These are phyloP conservation scores for Trichosporon faecale DNA, from an alignment of 1,284 basidiomycete species.

Conservation along the genomic window DNA sequence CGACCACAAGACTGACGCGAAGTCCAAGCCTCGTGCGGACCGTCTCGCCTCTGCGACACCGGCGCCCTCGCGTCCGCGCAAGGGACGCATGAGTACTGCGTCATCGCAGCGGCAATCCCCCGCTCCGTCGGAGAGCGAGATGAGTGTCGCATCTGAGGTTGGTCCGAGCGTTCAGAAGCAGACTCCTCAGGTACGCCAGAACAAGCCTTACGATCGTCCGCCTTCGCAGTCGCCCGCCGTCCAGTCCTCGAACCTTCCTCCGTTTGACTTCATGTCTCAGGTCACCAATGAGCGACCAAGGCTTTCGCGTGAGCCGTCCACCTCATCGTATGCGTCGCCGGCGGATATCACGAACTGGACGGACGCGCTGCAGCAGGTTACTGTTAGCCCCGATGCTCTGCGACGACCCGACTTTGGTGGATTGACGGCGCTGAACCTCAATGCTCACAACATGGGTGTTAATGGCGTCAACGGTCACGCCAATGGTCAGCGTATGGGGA, in stretches of 20 bases:
- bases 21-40: constrained; percentile 36
- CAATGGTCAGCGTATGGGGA: constrained; percentile 2
- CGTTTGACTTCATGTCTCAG: constrained; percentile 29
- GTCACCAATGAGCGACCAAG: constrained; percentile 21
- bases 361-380: constrained; percentile 25
- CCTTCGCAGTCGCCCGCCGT: constrained; percentile 37
- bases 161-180: constrained; percentile 46
- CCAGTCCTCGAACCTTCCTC: constrained; percentile 23
- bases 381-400: constrained; percentile 41
- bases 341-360: constrained; percentile 25
- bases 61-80: constrained; percentile 31
- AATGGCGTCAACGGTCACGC: constrained; percentile 16
- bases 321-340: constrained; percentile 29
- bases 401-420: constrained; percentile 39
- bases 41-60: constrained; percentile 22
- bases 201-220: constrained; percentile 47
- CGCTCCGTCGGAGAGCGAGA: constrained; percentile 42
- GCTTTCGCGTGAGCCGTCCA: constrained; percentile 33
- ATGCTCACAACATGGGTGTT: constrained; percentile 18
- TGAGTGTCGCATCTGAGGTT: constrained; percentile 44
- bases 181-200: constrained; percentile 37
- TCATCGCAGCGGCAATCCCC: constrained; percentile 44
- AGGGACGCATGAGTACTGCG: constrained; percentile 39
- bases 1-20: constrained; percentile 82
- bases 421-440: constrained; percentile 16